Conservation (phyloP, 208 protist species). For the Wallacemonas rigidus region DNA sequence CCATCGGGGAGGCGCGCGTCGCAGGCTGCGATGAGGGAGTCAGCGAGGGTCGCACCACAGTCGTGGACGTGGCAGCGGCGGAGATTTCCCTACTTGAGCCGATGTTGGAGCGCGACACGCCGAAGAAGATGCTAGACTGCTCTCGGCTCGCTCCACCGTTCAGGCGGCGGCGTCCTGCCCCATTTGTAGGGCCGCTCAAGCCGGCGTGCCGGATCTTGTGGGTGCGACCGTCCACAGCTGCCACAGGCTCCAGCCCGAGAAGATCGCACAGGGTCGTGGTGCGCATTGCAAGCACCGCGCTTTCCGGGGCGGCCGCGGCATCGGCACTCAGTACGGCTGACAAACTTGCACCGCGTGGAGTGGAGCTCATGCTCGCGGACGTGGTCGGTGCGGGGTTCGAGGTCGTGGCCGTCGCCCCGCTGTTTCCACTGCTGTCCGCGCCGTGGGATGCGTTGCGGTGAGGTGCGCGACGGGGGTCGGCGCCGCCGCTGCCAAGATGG, state of each 20-base stretch:
- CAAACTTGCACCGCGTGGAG: not conserved
- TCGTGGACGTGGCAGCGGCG: no score
- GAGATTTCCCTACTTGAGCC: no score
- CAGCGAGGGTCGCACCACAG: no score
- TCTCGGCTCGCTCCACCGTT: not conserved
- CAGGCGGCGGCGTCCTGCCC: not conserved
- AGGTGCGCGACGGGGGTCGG: not conserved
- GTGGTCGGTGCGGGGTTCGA: not conserved
- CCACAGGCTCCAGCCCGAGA: not conserved
- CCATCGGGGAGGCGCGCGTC: no score
- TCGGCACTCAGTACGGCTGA: not conserved
- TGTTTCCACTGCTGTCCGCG: no score
- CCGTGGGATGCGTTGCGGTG: not conserved
- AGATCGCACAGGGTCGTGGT: slow-evolving; percentile 9
- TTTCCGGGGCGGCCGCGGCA: not conserved
- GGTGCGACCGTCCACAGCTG: not conserved
- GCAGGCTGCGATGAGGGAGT: not conserved
- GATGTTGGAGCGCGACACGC: not conserved
- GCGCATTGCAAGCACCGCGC: not conserved
- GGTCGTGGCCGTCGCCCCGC: not conserved
- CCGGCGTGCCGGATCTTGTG: not conserved
- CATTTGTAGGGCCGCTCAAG: not conserved
- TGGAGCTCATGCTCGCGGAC: not conserved
- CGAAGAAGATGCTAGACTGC: not conserved
- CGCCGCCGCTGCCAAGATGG: not conserved